Evolutionary conservation across 257 asterid species (phyloP).

Genomic region (Petunia secreta): DNA sequence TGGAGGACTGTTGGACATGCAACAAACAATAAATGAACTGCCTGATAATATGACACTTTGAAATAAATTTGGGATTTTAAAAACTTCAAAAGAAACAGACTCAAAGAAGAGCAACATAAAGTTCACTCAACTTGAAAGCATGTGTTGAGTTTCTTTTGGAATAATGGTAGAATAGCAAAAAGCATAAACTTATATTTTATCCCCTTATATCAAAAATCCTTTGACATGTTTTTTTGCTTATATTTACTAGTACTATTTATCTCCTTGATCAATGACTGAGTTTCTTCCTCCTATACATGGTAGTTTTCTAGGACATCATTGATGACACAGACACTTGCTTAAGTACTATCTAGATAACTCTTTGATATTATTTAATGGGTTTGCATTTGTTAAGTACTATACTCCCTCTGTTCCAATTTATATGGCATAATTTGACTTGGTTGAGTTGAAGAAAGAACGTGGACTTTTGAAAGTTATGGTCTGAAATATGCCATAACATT

Average conservation of each 20-base stretch:
- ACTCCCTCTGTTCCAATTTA: too few species aligned
- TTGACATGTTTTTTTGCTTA: neutral
- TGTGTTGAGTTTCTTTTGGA: neutral
- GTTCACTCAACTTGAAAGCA: constrained; percentile 14
- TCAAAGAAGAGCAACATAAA: constrained; percentile 4
- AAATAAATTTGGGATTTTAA: constrained; percentile 16
- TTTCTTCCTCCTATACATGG: constrained; percentile 10
- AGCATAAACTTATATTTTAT: neutral
- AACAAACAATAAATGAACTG: neutral
- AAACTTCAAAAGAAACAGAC: constrained; percentile 6
- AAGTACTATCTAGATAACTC: neutral
- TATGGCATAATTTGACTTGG: too few species aligned
- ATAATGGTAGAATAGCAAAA: neutral
- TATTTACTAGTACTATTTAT: neutral
- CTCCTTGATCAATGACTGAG: constrained; percentile 13
- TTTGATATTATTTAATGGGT: neutral
- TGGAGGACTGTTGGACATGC: constrained; percentile 1
- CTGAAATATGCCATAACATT: too few species aligned
- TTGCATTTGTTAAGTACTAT: constrained; percentile 8
- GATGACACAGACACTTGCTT: constrained; percentile 17
- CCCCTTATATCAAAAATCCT: too few species aligned
- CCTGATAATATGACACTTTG: neutral
- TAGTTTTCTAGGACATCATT: constrained; percentile 11
- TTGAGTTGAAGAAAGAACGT: too few species aligned
- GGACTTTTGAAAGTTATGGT: too few species aligned